phyloP scores from a whole-genome alignment of 495 filamentous ascomycete species.

The Neurospora pannonica region DNA sequence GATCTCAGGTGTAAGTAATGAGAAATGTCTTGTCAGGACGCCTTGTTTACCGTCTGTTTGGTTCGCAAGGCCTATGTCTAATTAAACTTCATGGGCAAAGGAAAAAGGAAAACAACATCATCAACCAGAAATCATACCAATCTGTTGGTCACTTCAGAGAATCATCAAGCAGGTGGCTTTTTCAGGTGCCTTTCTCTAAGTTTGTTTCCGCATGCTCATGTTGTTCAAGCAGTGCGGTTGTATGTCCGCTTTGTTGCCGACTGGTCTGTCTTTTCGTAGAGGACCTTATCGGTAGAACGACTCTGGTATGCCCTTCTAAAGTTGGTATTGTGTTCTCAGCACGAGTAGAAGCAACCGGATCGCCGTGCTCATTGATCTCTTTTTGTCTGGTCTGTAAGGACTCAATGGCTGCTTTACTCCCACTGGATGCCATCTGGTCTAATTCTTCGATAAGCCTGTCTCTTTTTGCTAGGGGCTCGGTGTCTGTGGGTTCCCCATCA shows the following conservation, averaged over 20 bases:
- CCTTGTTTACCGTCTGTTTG: neutral
- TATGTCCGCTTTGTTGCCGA: neutral
- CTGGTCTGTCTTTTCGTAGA: neutral
- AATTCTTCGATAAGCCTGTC: constrained; percentile 22
- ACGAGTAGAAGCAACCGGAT: neutral
- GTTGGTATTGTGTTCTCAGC: neutral
- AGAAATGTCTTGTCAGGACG: neutral
- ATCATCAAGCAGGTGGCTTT: neutral
- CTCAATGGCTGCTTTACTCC: neutral
- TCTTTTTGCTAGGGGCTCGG: constrained; percentile 18
- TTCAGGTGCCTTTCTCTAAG: neutral
- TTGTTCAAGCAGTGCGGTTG: neutral
- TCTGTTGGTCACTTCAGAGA: neutral
- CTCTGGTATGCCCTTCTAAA: neutral
- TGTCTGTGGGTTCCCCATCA: constrained; percentile 8
- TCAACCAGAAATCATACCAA: neutral
- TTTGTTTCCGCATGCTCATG: neutral
- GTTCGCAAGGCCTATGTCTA: neutral
- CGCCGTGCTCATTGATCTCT: neutral
- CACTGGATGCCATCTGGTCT: constrained; percentile 5
- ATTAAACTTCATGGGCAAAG: neutral
- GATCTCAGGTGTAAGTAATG: neutral
- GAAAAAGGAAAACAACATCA: neutral
- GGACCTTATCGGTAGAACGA: neutral
- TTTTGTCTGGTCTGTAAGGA: neutral